Evolutionary conservation across 176 grass and related monocot genomes (phyloP), one percentile per base, ranked within the genome.

Genomic region (Triticum monococcum): DNA sequence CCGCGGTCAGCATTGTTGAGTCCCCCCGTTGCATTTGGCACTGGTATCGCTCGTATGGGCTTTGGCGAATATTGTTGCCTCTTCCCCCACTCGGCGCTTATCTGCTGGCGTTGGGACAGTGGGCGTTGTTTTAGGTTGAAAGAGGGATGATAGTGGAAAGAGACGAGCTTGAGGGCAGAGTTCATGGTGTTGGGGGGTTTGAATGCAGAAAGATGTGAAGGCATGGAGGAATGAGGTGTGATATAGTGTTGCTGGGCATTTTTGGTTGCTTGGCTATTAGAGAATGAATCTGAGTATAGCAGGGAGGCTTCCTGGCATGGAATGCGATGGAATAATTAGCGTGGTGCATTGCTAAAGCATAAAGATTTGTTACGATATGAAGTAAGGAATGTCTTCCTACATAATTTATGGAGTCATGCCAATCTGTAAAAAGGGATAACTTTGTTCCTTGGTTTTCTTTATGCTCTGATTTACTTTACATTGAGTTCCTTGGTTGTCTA

Each of bases 211-310:
- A 86, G 12, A 57, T 41, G 35, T 69, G 73, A 77, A 57, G 28
- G 26, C 13, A 79, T 43, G 70, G 71, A n/a, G 14, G 72, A 31
- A 23, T 32, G 75, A 30, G 61, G 14, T 75, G 38, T 81, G 31
- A 78, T 82, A 68, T 77, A 74, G 54, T 22, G 72, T 75, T 75
- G 32, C 1, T 85, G 41, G 24, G 9, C 54, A 65, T 5, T 50
- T 85, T 88, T 88, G 84, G 89, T 92, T 92, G 80, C 23, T 38
- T 81, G 77, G 46, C 64, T 65, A 65, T 87, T 70, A 81, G 81
- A 86, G 80, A 87, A 92, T 64, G 78, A 33, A 66, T 68, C 13
- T 66, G 5, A 13, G 28, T 25, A 30, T 25, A 50, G 4, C 37
- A 5, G 48, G 45, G 33, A 71, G 64, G 40, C 28, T 82, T 82